Evolutionary conservation across 768 basidiomycete genomes (phyloP).

Genomic region (Agaricus subrufescens): DNA sequence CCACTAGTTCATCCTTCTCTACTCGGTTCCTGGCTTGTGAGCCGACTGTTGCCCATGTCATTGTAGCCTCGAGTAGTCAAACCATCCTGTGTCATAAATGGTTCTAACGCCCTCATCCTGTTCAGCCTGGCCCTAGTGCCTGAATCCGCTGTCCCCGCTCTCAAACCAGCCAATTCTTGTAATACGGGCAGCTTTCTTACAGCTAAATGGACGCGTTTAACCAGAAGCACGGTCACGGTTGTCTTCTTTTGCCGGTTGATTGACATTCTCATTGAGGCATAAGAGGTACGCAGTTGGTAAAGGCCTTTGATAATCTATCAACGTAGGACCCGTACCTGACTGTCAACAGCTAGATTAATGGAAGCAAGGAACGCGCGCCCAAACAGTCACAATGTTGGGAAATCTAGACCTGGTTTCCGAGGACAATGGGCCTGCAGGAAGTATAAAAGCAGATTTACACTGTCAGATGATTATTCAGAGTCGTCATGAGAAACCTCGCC

Average conservation of each 20-base stretch:
- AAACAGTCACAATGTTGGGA: background rate
- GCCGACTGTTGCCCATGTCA: no score
- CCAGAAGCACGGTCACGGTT: background rate
- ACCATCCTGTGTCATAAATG: no score
- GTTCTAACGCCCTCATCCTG: no score
- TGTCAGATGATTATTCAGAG: background rate
- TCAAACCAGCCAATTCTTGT: no score
- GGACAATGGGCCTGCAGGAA: background rate
- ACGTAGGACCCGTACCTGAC: constrained; percentile 4
- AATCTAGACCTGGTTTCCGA: background rate
- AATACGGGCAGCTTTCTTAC: no score
- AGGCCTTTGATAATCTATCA: background rate
- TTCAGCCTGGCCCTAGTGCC: no score
- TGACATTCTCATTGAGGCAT: background rate
- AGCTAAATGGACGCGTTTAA: background rate
- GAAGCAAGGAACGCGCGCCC: constrained; percentile 5
- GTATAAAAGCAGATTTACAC: constrained; percentile 1
- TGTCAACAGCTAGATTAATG: constrained; percentile 1
- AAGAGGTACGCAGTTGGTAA: background rate
- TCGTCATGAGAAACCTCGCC: constrained; percentile 9
- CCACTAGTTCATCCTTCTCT: no score
- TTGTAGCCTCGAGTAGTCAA: no score
- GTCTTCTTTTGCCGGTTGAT: background rate
- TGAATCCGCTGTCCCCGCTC: no score
- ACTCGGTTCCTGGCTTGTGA: no score